Evolutionary conservation across 192 early-diverging fungal species (phyloP), one percentile per base, ranked within the genome.

Genomic region (Jimgerdemannia flammicorona): DNA sequence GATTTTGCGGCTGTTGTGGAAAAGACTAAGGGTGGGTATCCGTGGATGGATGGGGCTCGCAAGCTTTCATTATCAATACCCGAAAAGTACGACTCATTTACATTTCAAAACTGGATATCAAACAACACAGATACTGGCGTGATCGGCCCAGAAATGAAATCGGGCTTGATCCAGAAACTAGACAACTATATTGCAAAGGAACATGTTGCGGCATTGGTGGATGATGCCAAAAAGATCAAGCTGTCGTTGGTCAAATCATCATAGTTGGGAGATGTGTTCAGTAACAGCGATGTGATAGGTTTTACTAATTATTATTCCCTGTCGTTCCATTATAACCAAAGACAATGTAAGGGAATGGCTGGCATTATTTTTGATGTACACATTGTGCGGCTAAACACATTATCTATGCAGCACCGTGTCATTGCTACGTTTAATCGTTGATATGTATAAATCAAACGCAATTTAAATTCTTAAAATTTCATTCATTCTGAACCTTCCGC

Each of bases 1-100:
- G 75, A 84, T 2, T 66, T 90, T 11, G 86, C 77, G 40, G 80
- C 71, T 1, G 41, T 83, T 54, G 67, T 86, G 64, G 64, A 66
- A 2, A 81, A 82, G 39, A 29, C 81, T 64, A 69, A 84, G 78
- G 76, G 85, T 86, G 78, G 75, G 20, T 10, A 40, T 17, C 72
- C 44, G 29, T 29, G 29, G 29, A 29, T 1, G 29, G 29, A 29
- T 29, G 29, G 29, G 29, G 29, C 29, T 29, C 29, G 29, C 29
- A 29, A 29, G 29, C 29, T 29, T 29, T 29, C 29, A 29, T 29
- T 29, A 29, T 29, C 29, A 29, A 29, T 29, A 29, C 29, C 29
- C 29, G 29, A 29, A 29, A 39, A n/a, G n/a, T n/a, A n/a, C n/a
- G n/a, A n/a, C n/a, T n/a, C n/a, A 72, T 4, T 64, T 54, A 7